A percentile compares a stretch with the other conserved stretches of the same genome.
Conservation (phyloP, 306 rosid genomes). For the Vachellia collinsii region DNA sequence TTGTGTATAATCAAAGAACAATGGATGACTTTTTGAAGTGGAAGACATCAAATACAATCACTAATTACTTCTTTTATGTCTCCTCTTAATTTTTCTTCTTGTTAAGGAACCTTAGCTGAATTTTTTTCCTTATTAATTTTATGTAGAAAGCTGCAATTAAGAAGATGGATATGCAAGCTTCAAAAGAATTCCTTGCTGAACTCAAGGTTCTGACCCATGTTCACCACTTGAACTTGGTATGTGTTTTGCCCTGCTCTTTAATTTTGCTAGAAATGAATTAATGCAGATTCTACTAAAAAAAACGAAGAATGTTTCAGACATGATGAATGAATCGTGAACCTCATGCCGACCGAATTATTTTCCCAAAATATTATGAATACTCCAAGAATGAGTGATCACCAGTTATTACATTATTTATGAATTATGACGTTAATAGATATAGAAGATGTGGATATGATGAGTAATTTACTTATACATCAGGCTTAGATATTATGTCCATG, state of each 20-base stretch:
- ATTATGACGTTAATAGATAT: background rate
- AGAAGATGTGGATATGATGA: background rate
- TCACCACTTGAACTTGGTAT: slow-evolving; percentile 88
- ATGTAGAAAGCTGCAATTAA: slow-evolving; percentile 76
- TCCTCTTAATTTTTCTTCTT: background rate
- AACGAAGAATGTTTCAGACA: background rate
- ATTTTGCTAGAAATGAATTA: background rate
- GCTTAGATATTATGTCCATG: background rate
- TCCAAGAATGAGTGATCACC: background rate
- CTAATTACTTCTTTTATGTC: background rate
- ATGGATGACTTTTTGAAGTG: background rate
- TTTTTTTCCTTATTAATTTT: slow-evolving; percentile 4
- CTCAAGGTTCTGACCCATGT: slow-evolving; percentile 76
- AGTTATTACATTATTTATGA: background rate
- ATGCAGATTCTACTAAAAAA: background rate
- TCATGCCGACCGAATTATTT: background rate
- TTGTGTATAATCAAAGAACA: background rate
- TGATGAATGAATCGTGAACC: background rate
- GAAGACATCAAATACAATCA: background rate
- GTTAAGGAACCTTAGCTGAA: background rate
- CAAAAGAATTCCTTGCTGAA: slow-evolving; percentile 78
- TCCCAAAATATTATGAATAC: background rate
- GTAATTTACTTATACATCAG: too few species aligned
- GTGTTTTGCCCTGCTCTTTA: slow-evolving; percentile 16
- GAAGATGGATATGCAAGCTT: slow-evolving; percentile 89